phyloP scores from a whole-genome alignment of 2,329 filamentous ascomycete genomes.

The Colletotrichum destructivum region DNA sequence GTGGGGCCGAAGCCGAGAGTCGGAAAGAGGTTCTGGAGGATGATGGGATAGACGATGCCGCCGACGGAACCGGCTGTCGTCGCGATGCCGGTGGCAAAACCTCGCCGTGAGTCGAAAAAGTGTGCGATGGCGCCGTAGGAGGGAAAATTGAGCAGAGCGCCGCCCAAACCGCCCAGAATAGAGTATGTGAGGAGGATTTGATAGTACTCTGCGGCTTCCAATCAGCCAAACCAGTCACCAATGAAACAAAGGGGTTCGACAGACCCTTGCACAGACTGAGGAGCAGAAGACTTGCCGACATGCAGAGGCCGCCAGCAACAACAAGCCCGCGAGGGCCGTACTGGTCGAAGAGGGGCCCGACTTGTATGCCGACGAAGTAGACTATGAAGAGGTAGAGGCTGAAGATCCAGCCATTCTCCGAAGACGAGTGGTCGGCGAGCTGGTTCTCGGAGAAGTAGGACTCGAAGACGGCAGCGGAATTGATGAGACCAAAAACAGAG shows the following conservation, averaged over 20 bases:
- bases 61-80: constrained; percentile 79
- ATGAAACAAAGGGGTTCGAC: constrained; percentile 25
- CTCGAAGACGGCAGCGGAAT: constrained; percentile 83
- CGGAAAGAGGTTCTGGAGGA: constrained; percentile 62
- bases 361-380: constrained; percentile 86
- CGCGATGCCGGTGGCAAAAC: constrained; percentile 86
- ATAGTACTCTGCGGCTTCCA: constrained; percentile 70
- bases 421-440: constrained; percentile 75
- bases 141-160: constrained; percentile 83
- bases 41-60: constrained; percentile 74
- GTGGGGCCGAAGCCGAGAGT: constrained; percentile 65
- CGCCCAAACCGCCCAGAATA: constrained; percentile 79
- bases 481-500: constrained; percentile 80
- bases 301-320: constrained; percentile 72
- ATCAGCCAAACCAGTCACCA: not conserved
- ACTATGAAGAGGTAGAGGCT: constrained; percentile 85
- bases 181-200: constrained; percentile 87
- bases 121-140: constrained; percentile 83
- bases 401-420: constrained; percentile 88
- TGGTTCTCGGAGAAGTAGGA: constrained; percentile 83
- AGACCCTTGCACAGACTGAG: constrained; percentile 76
- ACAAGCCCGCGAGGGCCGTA: constrained; percentile 80
- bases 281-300: constrained; percentile 75
- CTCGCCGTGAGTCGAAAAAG: constrained; percentile 82
- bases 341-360: constrained; percentile 86